Conservation (phyloP, 2,329 filamentous ascomycete genomes). For the Didymella exigua region DNA sequence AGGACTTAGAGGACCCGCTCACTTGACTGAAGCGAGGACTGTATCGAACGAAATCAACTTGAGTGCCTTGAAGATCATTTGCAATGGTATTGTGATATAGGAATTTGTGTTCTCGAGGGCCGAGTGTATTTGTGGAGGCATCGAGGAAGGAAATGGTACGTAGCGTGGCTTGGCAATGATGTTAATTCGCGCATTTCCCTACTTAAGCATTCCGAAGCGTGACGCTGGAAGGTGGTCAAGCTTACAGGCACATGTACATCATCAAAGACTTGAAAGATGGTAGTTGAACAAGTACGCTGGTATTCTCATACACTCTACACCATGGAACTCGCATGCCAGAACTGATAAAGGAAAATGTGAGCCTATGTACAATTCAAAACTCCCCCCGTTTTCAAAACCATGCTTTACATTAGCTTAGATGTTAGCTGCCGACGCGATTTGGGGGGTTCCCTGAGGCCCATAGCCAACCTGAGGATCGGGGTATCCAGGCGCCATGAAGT, state of each 20-base stretch:
- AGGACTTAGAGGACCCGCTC: neutral
- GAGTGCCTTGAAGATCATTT: neutral
- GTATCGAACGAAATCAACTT: constrained; percentile 3
- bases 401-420: constrained; percentile 26
- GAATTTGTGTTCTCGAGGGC: neutral
- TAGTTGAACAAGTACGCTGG: constrained; percentile 25
- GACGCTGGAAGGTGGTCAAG: neutral
- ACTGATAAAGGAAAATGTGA: constrained; percentile 30
- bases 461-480: constrained; percentile 51
- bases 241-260: neutral
- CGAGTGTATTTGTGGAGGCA: neutral
- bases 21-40: constrained; percentile 8
- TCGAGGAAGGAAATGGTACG: neutral
- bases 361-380: constrained; percentile 40
- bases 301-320: constrained; percentile 33
- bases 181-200: constrained; percentile 1
- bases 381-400: constrained; percentile 20
- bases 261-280: neutral
- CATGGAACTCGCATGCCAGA: constrained; percentile 24
- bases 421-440: constrained; percentile 32
- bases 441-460: constrained; percentile 36
- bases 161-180: constrained; percentile 12
- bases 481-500: constrained; percentile 58
- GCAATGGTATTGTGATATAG: neutral
- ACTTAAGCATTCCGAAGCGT: neutral